Base-by-base conservation (phyloP, 2,329 filamentous ascomycete genomes). In the Nothophoma quercina region DNA sequence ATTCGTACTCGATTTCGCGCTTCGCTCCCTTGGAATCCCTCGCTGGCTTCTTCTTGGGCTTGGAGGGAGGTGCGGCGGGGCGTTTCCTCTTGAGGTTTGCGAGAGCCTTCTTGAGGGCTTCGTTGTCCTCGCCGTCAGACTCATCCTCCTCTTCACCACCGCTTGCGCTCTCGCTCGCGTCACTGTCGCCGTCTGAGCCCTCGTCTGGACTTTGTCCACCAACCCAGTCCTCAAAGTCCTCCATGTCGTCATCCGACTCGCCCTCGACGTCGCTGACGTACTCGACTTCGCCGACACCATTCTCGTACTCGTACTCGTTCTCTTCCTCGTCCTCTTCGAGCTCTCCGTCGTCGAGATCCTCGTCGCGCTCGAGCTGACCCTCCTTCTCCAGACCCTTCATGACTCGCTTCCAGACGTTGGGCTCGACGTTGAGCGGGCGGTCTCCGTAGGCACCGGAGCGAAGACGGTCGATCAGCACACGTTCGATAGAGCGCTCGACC, bases 391-490 rank as follows among this genome's bases (percentile, higher is more conserved):
- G 82, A 3, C 91, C 91, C 56, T 88, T 87, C 64, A 99, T 85
- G 7, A 99, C 95, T 83, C 93, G 96, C 84, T 96, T 96, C 95
- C 95, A 99, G 56, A 99, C 91, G 12, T 85, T 83, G 74, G 97
- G 92, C 75, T 96, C 95, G 43, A 96, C 93, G 72, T 99, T 99
- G 61, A 99, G 81, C 33, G 95, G 95, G 72, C 91, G 86, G 67
- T 98, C 93, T 47, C 95, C 95, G 75, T 99, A 98, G 3, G 93
- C 93, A 36, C 95, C 95, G 70, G 91, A 93, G 61, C 93, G 84
- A 75, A 99, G 78, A 64, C 95, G 83, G 77, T 98, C 91, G 64
- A 99, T 89, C 62, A 99, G 82, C 77, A 98, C 93, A 48, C 95
- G 83, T 82, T 99, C 95, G 75, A 99, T 98, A 7, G 92, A 92